Evolutionary conservation across 169 alveolate genomes (phyloP), one percentile per base, ranked within the genome.

Genomic region (Plasmodium chabaudi): DNA sequence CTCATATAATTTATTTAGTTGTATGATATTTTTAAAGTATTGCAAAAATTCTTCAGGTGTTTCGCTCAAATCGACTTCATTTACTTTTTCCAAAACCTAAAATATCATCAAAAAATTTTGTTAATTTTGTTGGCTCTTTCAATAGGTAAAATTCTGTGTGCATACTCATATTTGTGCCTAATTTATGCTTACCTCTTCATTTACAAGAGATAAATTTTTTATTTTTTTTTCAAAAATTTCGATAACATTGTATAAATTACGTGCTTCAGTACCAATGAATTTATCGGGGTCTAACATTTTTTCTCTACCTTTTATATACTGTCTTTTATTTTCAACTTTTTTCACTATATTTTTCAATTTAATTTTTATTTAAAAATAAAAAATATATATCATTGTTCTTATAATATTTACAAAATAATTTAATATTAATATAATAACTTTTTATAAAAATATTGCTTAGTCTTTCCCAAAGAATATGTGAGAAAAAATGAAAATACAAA

Each of bases 1-100:
- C 19, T 79, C 89, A 79, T 79, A 79, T 39, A 79, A 79, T 67
- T 79, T 79, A 47, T 79, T 79, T 46, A 79, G 39, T 60, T 79
- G 65, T 67, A 79, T 64, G 65, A 79, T 64, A 59, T 79, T 79
- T 49, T 79, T 79, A 63, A 79, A 79, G 23, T 64, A 67, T 5
- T 34, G 10, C 12, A 79, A 53, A 69, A 79, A 79, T 10, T 79
- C 89, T 6, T 64, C 70, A 39, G 89, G 72, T 9, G 68, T 49
- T 5, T 1, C 53, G 5, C 27, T 7, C 17, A 79, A 4, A 2
- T 56, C 89, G 4, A 34, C 12, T 19, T 67, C 89, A 59, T 79
- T 79, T 23, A 79, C n/a, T 53, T 67, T 67, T 55, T 79, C 89
- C 42, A 79, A 57, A 34, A 79, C 82, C 89, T 79, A 17, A 53